phyloP scores from a whole-genome alignment of 129 eudicot species.

The Mikania micrantha region DNA sequence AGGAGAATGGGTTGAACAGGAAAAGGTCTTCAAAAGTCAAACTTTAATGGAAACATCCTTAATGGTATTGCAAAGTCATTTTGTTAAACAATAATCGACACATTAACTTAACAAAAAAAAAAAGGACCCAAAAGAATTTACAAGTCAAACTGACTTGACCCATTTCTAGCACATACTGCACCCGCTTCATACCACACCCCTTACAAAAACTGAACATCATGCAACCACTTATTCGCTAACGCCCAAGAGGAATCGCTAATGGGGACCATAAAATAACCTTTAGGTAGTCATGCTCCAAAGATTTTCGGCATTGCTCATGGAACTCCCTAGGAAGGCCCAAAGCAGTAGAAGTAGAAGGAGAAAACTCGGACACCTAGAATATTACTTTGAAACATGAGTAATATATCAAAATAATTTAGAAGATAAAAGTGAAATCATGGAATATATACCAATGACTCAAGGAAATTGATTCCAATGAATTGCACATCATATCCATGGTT shows the following conservation, averaged over 20 bases:
- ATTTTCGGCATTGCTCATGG: slow-evolving; percentile 80
- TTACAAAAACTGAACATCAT: background rate
- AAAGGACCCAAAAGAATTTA: background rate
- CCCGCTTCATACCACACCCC: background rate
- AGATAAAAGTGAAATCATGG: background rate
- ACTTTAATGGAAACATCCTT: background rate
- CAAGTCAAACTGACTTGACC: background rate
- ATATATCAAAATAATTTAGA: background rate
- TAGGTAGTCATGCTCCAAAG: slow-evolving; percentile 70
- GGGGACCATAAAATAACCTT: slow-evolving; percentile 43
- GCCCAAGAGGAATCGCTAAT: background rate
- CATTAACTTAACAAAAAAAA: background rate
- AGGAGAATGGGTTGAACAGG: background rate
- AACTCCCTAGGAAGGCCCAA: slow-evolving; percentile 95
- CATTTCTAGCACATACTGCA: background rate
- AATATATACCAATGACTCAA: slow-evolving; percentile 75
- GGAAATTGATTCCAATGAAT: slow-evolving; percentile 64
- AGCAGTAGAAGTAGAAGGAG: slow-evolving; percentile 89
- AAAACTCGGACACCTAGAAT: slow-evolving; percentile 87
- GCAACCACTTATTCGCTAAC: background rate
- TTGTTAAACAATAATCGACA: background rate
- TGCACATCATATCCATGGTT: slow-evolving; percentile 74
- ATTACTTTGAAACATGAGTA: slow-evolving; percentile 1
- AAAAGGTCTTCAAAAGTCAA: background rate
- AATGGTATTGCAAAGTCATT: background rate